Evolutionary conservation across 23 red algal species (phyloP).

Genomic region (Agarophyton chilense): DNA sequence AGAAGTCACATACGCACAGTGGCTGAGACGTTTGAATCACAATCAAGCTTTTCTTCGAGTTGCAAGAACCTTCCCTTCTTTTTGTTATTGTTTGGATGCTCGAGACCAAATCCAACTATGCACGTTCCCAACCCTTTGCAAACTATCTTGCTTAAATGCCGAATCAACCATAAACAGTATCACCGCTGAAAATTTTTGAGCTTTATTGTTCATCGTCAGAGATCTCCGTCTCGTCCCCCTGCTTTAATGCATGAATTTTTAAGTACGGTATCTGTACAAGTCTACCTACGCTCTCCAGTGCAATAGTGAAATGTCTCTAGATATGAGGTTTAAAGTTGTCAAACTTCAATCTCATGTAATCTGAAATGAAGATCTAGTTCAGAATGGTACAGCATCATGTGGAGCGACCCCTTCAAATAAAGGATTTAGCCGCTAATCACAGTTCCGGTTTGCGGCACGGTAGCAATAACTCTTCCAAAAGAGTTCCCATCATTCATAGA

Average conservation of each 20-base stretch:
- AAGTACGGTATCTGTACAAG: neutral
- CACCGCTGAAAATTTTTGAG: neutral
- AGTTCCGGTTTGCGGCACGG: slow-evolving; percentile 32
- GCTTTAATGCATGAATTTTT: neutral
- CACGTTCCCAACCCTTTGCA: too few relatives aligned
- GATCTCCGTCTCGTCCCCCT: neutral
- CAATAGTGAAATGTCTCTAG: neutral
- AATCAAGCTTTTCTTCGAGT: neutral
- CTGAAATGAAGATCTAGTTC: too few relatives aligned
- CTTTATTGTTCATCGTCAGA: neutral
- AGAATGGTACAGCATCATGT: too few relatives aligned
- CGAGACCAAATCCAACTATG: too few relatives aligned
- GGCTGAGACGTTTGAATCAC: neutral
- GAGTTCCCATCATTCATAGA: slow-evolving; percentile 8
- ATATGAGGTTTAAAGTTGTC: neutral
- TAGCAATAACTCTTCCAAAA: slow-evolving; percentile 61
- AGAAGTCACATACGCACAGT: too few relatives aligned
- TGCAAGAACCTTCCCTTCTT: too few relatives aligned
- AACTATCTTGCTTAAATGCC: neutral
- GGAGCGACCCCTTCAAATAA: too few relatives aligned
- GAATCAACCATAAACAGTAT: neutral
- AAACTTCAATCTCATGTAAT: neutral
- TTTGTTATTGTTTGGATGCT: too few relatives aligned
- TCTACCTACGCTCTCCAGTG: neutral
- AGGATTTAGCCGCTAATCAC: slow-evolving; percentile 14